Base-by-base conservation (phyloP, 768 basidiomycete genomes). In the Pisolithus microcarpus region DNA sequence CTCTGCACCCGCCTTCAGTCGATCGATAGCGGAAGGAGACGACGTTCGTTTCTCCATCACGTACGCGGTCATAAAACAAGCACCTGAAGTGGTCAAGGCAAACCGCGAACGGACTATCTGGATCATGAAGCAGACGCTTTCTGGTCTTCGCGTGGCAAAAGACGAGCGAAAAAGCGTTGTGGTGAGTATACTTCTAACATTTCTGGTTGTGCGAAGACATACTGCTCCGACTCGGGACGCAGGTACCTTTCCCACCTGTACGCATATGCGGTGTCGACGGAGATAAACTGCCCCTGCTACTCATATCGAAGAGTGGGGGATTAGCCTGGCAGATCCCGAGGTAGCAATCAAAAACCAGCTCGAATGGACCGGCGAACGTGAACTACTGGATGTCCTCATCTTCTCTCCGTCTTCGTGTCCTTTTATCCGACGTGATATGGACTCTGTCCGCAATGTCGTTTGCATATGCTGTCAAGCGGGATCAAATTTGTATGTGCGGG, bases 61-160 rank as follows among this genome's bases (percentile, higher is more conserved):
- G 10, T 88, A 82, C 58, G 75, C 76, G 1, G 75, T 75, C 23
- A 68, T 85, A 43, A 68, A 70, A 23, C 63, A 71, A 3, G 75
- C 78, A 19, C 67, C 80, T 6, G 79, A 78, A 21, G 49, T 79
- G 1, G 51, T 65, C 31, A 38, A 55, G 37, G 70, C 75, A 21
- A 69, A 74, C 19, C 63, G 65, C 40, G 75, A 75, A 5, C 72
- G 76, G 44, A 80, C 76, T 0, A 66, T 87, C 46, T 84, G 81
- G 77, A 68, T 72, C 50, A 85, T 85, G 82, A 75, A 70, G 56
- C 78, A 84, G 58, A 70, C 70, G 51, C 51, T 77, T n/a, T 72
- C 71, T 28, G 69, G 71, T 15, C 62, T 56, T 61, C 54, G 58
- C 49, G 26, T 48, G 11, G 26, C 58, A 55, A 50, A 67, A 59